A percentile compares a stretch with the other conserved stretches of the same genome.
Evolutionary conservation across 495 filamentous ascomycete species (phyloP).

Genomic region (Lasiosphaeriaceae sp.): DNA sequence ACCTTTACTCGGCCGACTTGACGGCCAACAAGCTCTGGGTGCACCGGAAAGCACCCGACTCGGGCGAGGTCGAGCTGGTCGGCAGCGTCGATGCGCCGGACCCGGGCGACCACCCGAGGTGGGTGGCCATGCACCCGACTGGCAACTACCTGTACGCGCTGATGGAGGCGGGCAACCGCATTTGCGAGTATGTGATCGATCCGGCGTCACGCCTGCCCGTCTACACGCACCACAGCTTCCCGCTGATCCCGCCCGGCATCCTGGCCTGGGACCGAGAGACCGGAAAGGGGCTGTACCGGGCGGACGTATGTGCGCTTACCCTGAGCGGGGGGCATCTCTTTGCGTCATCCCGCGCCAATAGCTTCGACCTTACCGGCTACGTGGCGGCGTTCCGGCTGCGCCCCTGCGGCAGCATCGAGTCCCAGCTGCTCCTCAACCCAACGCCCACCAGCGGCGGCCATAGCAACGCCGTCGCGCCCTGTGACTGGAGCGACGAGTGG

Average conservation of each 20-base stretch:
- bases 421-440: constrained; percentile 72
- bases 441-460: constrained; percentile 83
- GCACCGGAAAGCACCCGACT: constrained; percentile 60
- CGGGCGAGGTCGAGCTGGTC: constrained; percentile 62
- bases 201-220: constrained; percentile 70
- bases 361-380: constrained; percentile 71
- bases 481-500: constrained; percentile 80
- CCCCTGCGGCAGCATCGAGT: constrained; percentile 65
- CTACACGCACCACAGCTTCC: constrained; percentile 74
- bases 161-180: constrained; percentile 79
- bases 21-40: constrained; percentile 83
- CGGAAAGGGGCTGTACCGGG: constrained; percentile 59
- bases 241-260: constrained; percentile 69
- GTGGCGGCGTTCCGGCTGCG: constrained; percentile 72
- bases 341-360: constrained; percentile 75
- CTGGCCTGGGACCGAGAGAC: constrained; percentile 38
- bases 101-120: constrained; percentile 71
- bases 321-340: constrained; percentile 66
- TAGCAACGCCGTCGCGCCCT: constrained; percentile 76
- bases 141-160: constrained; percentile 77
- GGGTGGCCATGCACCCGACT: constrained; percentile 74
- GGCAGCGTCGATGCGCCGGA: constrained; percentile 67
- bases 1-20: constrained; percentile 83
- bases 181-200: constrained; percentile 78
- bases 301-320: constrained; percentile 70